Evolutionary conservation across 1,284 basidiomycete species (phyloP).

Genomic region (Inonotus hispidus): DNA sequence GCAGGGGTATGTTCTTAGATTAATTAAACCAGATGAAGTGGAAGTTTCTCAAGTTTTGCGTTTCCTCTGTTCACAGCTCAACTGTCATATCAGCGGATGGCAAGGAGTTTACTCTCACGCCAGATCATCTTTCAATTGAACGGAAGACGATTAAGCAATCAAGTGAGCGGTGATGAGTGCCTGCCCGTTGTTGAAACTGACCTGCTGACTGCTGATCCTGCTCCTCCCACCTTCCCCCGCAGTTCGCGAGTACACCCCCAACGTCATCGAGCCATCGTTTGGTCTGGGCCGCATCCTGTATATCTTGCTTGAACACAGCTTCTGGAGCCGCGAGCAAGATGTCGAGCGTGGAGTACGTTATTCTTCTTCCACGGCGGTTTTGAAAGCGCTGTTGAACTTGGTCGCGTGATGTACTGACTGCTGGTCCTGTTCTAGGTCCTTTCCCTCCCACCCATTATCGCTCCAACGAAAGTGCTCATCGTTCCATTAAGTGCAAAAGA

Average conservation of each 20-base stretch:
- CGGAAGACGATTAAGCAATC: constrained; percentile 88
- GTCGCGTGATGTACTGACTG: constrained; percentile 14
- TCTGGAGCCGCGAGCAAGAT: constrained; percentile 93
- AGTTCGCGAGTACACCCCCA: constrained; percentile 95
- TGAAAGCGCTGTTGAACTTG: background rate
- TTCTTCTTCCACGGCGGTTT: constrained; percentile 18
- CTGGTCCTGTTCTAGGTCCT: constrained; percentile 55
- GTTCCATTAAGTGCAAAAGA: constrained; percentile 91
- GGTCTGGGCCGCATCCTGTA: constrained; percentile 97
- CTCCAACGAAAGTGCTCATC: constrained; percentile 94
- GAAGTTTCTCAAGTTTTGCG: constrained; percentile 18
- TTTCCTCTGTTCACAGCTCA: constrained; percentile 33
- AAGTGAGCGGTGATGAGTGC: constrained; percentile 41
- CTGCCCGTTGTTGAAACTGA: constrained; percentile 1
- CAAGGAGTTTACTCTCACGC: constrained; percentile 66
- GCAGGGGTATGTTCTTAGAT: constrained; percentile 54
- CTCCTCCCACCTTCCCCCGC: constrained; percentile 5
- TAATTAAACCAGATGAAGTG: constrained; percentile 20
- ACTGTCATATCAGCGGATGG: constrained; percentile 54
- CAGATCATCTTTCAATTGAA: constrained; percentile 77
- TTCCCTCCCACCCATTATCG: constrained; percentile 85
- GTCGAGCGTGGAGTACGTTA: constrained; percentile 76
- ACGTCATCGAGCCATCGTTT: constrained; percentile 99
- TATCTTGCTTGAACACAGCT: constrained; percentile 91
- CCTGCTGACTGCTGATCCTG: constrained; percentile 17